Evolutionary conservation across 176 grass and related monocot genomes (phyloP), one percentile per base, ranked within the genome.

Genomic region (Guadua angustifolia): DNA sequence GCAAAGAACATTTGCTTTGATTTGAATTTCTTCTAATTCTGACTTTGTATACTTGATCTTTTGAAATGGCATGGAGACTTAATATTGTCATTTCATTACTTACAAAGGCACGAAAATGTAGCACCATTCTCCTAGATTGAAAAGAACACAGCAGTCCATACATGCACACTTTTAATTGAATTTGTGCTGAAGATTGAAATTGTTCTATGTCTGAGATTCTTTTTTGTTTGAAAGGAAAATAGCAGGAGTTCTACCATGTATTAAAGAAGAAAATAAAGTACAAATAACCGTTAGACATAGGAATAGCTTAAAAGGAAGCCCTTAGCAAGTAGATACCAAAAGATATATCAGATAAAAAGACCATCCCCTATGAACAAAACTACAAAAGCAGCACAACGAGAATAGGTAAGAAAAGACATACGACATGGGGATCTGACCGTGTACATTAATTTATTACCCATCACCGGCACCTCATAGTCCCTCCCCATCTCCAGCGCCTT

Each of bases 401-500:
- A n/a, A n/a, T n/a, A n/a, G n/a, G n/a, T n/a, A n/a, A n/a, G n/a
- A n/a, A n/a, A n/a, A n/a, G n/a, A n/a, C n/a, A n/a, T n/a, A n/a
- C n/a, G n/a, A n/a, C n/a, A n/a, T n/a, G n/a, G n/a, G n/a, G n/a
- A n/a, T n/a, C n/a, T n/a, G n/a, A n/a, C n/a, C n/a, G n/a, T n/a
- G n/a, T n/a, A n/a, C n/a, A n/a, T n/a, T n/a, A n/a, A n/a, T n/a
- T n/a, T n/a, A n/a, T n/a, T n/a, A n/a, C n/a, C n/a, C n/a, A n/a
- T n/a, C n/a, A 58, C 85, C 0, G 93, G 96, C 36, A 92, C 93
- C 44, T 93, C 69, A 7, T 92, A 98, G 62, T 95, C 96, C 5
- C 74, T 88, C 35, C 90, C 93, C 86, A 95, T 88, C 86, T 95
- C 87, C 0, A 83, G 85, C 53, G 94, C 93, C 71, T 94, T 95